Base-by-base conservation (phyloP, 768 basidiomycete species). In the Mrakia frigida region DNA sequence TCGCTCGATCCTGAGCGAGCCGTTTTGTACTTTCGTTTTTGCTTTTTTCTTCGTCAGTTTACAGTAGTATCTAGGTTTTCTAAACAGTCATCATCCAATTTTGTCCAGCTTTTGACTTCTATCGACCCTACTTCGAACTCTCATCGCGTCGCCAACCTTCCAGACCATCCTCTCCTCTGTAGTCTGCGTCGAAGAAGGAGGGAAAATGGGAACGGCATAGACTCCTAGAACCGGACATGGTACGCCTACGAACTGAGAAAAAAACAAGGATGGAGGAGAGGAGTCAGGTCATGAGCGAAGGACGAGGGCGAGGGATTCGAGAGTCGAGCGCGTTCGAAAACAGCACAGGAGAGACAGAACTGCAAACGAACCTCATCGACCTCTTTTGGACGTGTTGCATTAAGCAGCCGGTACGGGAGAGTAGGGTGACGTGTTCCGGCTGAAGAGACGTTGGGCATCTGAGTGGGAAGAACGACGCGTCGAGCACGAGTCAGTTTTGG, bases 361-460 rank as follows among this genome's bases (percentile, higher is more conserved):
- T 2, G n/a, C 10, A 25, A 56, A 41, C 65, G 35, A 23, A 68
- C 65, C 39, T 68, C 65, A 14, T 68, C 65, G 7, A 39, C 37
- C 39, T 68, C 65, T n/a, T 41, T 68, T 0, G 65, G 65, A 25
- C 65, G 35, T 1, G 65, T 68, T 10, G 65, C 39, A 39, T 68
- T 68, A 1, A 68, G 37, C 0, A 68, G 0, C 5, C 37, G 11
- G 23, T 68, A 68, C 9, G 65, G 65, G 3, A 39, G 35, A 18
- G 35, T 37, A 13, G 35, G 13, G 6, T 68, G 35, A 37, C 35
- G 35, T 6, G 35, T n/a, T 39, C 35, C 39, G 16, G 23, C 3
- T 0, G 65, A 23, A 1, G 65, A 39, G 65, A 68, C 65, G 37
- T 68, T 68, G 25, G 65, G 65, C 35, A 68, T n/a, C 65, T 68